Conservation (phyloP, 78 protist species). For the Ministeria vibrans region DNA sequence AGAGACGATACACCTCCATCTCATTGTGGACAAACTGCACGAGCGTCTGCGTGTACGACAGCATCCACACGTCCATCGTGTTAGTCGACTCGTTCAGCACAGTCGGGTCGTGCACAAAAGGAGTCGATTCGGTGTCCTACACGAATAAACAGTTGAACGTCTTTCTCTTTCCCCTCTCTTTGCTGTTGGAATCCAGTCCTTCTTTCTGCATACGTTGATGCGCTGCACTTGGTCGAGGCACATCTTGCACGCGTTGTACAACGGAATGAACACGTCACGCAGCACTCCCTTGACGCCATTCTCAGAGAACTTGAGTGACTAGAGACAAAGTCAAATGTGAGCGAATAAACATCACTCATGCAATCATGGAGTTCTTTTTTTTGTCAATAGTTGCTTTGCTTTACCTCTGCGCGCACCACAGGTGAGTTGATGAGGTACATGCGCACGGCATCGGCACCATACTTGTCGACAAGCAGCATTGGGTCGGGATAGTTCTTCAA, state of each 20-base stretch:
- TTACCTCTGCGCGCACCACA: conserved; percentile 95
- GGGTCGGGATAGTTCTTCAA: conserved; percentile 97
- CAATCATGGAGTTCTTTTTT: no score
- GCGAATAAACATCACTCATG: no score
- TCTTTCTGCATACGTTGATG: background rate
- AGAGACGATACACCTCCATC: conserved; percentile 93
- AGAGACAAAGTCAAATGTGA: no score
- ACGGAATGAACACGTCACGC: conserved; percentile 90
- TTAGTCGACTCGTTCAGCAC: conserved; percentile 53
- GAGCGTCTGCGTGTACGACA: conserved; percentile 67
- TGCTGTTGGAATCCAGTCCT: no score
- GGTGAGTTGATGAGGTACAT: conserved; percentile 97
- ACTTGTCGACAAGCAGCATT: conserved; percentile 58
- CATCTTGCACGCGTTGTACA: conserved; percentile 92
- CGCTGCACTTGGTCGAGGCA: conserved; percentile 66
- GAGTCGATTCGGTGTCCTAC: background rate
- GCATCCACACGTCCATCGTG: conserved; percentile 93
- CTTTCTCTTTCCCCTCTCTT: no score
- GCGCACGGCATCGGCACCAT: conserved; percentile 99
- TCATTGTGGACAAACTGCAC: conserved; percentile 73
- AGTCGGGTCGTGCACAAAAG: conserved; percentile 35
- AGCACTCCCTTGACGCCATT: conserved; percentile 74
- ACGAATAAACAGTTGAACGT: background rate
- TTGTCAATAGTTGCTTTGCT: no score
- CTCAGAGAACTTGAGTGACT: conserved; percentile 9